Base-by-base conservation (phyloP, 345 rosid species). In the Carallia pectinifolia region DNA sequence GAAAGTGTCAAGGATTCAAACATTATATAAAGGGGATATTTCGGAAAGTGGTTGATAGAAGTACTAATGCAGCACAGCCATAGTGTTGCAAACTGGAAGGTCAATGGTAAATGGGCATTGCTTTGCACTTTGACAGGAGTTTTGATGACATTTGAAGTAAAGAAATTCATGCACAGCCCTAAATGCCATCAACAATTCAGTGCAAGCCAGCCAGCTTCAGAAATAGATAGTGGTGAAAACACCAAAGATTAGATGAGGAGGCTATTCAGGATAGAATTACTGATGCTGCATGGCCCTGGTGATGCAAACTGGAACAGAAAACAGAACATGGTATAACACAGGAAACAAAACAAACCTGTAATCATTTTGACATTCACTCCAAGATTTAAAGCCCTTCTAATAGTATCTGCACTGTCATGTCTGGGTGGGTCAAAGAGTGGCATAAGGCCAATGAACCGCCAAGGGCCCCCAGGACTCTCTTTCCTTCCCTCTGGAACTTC, bases 371-470 rank as follows among this genome's bases (percentile, higher is more conserved):
- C 98, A 71, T 90, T 95, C 54, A 95, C 97, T 19, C 99, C 99
- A 54, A 95, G 99, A 75, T 95, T 92, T 69, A 92, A 74, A 63
- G 99, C 99, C 72, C 94, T 84, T 78, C 94, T 86, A 59, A 92
- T 95, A 6, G 99, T 95, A 83, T 95, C 98, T 1, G 99, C 98
- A 85, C 97, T 95, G 62, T 95, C 98, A 77, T 92, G 98, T 80
- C 99, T 89, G 23, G 99, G 99, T 44, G 99, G 99, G 73, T 95
- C 99, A 73, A 95, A 95, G 62, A 95, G 98, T 66, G 99, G 99
- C 99, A 95, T 83, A 78, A 95, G 91, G 68, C 98, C 99, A 58
- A 88, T 72, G 77, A 95, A 92, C 76, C 90, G 97, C 99, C 99
- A 95, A 31, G 94, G 96, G 55, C 97, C 94, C 72, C 98, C 99